Evolutionary conservation across 2,329 filamentous ascomycete species (phyloP), one percentile per base, ranked within the genome.

Genomic region (Didymella lethalis): DNA sequence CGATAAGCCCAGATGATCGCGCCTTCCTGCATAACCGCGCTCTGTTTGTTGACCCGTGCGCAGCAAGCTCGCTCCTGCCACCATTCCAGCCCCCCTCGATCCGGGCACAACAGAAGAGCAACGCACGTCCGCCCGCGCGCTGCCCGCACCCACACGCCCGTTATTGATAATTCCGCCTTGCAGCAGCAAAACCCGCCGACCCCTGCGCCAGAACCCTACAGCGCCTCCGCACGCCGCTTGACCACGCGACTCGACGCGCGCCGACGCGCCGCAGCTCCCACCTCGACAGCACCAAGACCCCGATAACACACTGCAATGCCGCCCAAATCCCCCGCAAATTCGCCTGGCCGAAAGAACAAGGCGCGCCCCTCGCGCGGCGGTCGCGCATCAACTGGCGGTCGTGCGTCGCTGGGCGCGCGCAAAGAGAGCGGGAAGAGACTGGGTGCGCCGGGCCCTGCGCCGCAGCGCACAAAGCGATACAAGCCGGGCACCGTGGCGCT

Each of bases 401-500:
- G 69, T 12, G 40, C 40, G 6, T 43, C 40, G 40, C n/a, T 26
- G 12, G 40, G 40, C 18, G 40, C n/a, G 32, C 65, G 56, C 51
- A 44, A 28, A 28, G 66, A 69, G 20, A 62, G 63, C 12, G 61
- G 64, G 38, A 69, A 66, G 48, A 60, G 67, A 50, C 71, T 72
- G 20, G 71, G 71, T 49, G 63, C 76, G 36, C 71, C 66, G 59
- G 77, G 70, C 14, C 70, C 75, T n/a, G 67, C 74, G 10, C 74
- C 73, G 4, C 56, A 68, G 26, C 70, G 69, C 36, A 70, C 69
- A n/a, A 74, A 73, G 58, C 73, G 81, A 34, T 83, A 82, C 67
- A 82, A 79, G 71, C 77, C 77, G 69, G 87, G 87, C 86, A 96
- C 95, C 78, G 91, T 97, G 83, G 94, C 94, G 86, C 90, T 98